Conservation (phyloP, 1,139 yeast genomes). For the Pichia cactophila region DNA sequence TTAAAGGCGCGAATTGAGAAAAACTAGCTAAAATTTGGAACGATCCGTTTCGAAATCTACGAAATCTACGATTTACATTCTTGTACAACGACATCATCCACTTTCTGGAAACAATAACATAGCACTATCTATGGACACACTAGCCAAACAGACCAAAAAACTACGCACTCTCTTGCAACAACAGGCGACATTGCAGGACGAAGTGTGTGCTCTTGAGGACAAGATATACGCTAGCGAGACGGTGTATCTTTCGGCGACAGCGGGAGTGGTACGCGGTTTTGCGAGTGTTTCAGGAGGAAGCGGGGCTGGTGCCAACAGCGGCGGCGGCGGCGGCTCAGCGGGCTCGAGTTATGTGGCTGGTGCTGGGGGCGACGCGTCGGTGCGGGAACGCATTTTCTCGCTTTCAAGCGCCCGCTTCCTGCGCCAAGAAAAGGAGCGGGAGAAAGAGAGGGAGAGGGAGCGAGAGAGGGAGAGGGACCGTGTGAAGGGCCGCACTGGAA, state of each 20-base stretch:
- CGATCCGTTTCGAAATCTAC: too few relatives aligned
- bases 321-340: neutral
- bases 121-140: neutral
- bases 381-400: neutral
- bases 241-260: neutral
- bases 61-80: neutral
- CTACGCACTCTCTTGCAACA: neutral
- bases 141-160: neutral
- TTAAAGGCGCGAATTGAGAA: too few relatives aligned
- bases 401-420: neutral
- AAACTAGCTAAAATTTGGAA: too few relatives aligned
- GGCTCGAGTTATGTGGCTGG: neutral
- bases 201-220: neutral
- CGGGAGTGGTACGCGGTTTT: slow-evolving; percentile 4
- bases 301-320: neutral
- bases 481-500: neutral
- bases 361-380: neutral
- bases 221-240: neutral
- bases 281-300: neutral
- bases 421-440: neutral
- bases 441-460: neutral
- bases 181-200: neutral
- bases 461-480: neutral
- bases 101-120: too few relatives aligned
- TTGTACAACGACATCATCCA: too few relatives aligned